Conservation (phyloP, 2,329 filamentous ascomycete genomes). For the Trichophyton mentagrophytes region DNA sequence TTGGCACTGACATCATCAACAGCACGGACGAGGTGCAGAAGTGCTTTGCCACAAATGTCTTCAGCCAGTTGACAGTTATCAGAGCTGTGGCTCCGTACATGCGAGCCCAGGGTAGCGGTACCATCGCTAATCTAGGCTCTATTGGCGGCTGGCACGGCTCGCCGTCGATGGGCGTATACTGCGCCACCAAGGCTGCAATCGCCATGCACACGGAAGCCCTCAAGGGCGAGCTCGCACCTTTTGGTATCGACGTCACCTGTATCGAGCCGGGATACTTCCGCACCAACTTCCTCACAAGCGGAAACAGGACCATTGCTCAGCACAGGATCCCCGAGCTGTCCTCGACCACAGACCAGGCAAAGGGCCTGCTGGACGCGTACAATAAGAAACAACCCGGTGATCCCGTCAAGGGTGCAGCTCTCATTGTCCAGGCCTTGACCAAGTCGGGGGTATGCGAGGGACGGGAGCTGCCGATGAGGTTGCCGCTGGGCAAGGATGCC, state of each 20-base stretch:
- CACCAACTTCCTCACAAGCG: conserved; percentile 16
- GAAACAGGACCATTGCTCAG: background rate
- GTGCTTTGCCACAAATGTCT: conserved; percentile 19
- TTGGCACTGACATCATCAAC: background rate
- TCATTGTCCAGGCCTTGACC: conserved; percentile 19
- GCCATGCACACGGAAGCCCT: conserved; percentile 14
- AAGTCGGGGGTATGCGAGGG: conserved; percentile 18
- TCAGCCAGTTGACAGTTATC: conserved; percentile 18
- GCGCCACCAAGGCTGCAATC: conserved; percentile 3
- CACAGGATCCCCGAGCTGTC: background rate
- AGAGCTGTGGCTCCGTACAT: conserved; percentile 18
- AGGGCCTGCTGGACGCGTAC: background rate
- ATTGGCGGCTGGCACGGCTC: background rate
- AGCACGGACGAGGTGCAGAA: conserved; percentile 15
- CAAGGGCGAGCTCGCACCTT: conserved; percentile 16
- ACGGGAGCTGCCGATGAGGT: conserved; percentile 15
- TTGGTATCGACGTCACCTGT: conserved; percentile 18
- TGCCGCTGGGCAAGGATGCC: conserved; percentile 16
- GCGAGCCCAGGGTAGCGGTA: conserved; percentile 14
- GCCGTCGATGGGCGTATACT: background rate
- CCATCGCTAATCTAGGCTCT: conserved; percentile 2
- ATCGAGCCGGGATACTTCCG: conserved; percentile 20
- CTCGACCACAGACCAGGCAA: background rate
- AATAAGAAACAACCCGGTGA: conserved; percentile 18
- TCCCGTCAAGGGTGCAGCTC: conserved; percentile 17